Evolutionary conservation across 2,329 filamentous ascomycete species (phyloP), one percentile per base, ranked within the genome.

Genomic region (Calonectria pseudoreteaudii): DNA sequence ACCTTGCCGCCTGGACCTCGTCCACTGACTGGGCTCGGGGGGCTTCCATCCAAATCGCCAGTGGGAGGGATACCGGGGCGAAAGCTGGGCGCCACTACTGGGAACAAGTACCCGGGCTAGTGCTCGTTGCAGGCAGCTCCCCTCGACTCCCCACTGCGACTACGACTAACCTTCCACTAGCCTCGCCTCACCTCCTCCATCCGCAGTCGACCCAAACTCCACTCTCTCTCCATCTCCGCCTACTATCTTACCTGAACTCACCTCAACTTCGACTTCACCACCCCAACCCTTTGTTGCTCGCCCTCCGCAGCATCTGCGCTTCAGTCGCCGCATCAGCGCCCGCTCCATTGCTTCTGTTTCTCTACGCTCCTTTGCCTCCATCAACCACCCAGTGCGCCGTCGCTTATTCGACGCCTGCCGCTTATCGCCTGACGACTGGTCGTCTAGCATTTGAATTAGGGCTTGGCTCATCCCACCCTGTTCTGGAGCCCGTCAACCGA

Each of bases 391-490:
- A 66, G 70, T 68, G 50, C 73, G 52, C 65, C 70, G 70, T 65
- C 62, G 58, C 70, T 69, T 73, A 44, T 28, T 66, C 68, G 75
- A 74, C 77, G 68, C 58, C 73, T 70, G 73, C 75, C 77, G 73
- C 78, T 78, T 77, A 70, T 78, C 75, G 77, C 79, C 77, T 73
- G 79, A 79, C 79, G 79, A 80, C 79, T 80, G 79, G 79, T 81
- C 79, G 79, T 81, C 79, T 81, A 72, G 79, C 78, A 77, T 80
- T 75, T 79, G 76, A 75, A 78, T 80, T 81, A 81, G 79, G 79
- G 78, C 79, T 81, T 77, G 77, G 78, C 76, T 80, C 74, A 77
- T 77, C 77, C 77, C 77, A 76, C 70, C 72, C 76, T 73, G 64
- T 71, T 75, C 78, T 80, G 77, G 79, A 78, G 68, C 75, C 73